Evolutionary conservation across 345 rosid genomes (phyloP), one percentile per base, ranked within the genome.

Genomic region (Viola odorata): DNA sequence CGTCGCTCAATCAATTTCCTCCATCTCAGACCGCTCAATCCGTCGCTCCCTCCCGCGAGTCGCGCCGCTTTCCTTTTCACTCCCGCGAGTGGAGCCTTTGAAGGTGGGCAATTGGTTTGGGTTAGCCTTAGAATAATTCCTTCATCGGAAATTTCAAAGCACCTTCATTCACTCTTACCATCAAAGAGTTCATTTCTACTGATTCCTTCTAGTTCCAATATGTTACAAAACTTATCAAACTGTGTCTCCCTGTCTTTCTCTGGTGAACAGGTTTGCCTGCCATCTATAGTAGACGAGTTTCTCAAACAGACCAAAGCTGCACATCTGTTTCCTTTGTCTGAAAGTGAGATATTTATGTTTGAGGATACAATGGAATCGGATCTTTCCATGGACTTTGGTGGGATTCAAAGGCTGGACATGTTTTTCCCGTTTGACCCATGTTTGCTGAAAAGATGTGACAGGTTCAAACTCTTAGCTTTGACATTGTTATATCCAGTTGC

Each of bases 361-460:
- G 64, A 78, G 57, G 85, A 80, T 60, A 16, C 80, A 50, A 63
- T 76, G 57, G 88, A 85, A 76, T 85, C 83, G 0, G 84, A 82
- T 47, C 77, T 75, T 53, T 89, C 95, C 23, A 69, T 69, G 75
- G 86, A 80, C 57, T 87, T 77, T 79, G 91, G 90, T 41, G 95
- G 98, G 51, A 55, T 74, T 53, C 90, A 88, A 65, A 83, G 98
- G 81, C 89, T 89, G 45, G 96, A 89, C 73, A 82, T 78, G 78
- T 91, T 91, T 78, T 91, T 91, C 66, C 98, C 96, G 0, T 89
- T 86, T 39, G 95, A 89, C 56, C 96, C 92, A 0, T 89, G 85
- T 66, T 78, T 89, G 79, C 73, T 91, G 73, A 78, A 81, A 73
- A 72, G 49, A 58, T 73, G 82, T 9, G 87, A 81, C 82, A 86